phyloP scores from a whole-genome alignment of 441 rosid species.

The Populus hybrid region DNA sequence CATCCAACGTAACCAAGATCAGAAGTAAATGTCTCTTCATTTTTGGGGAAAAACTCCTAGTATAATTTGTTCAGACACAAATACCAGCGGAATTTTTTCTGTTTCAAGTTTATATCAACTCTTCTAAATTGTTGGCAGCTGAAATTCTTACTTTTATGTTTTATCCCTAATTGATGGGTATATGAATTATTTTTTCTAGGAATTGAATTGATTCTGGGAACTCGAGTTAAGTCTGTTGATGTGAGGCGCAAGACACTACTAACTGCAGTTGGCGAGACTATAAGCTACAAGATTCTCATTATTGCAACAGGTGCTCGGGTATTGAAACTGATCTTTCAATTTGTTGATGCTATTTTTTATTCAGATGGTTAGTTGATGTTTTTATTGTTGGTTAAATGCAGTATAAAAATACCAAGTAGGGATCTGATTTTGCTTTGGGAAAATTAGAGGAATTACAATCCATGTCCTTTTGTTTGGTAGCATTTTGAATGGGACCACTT shows the following conservation, averaged over 20 bases:
- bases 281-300: conserved; percentile 83
- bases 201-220: conserved; percentile 89
- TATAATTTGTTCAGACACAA: background rate
- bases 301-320: conserved; percentile 99
- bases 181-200: conserved; percentile 37
- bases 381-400: background rate
- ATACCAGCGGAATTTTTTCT: background rate
- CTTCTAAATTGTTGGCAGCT: conserved; percentile 1
- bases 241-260: conserved; percentile 81
- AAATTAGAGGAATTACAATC: background rate
- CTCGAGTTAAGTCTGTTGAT: conserved; percentile 88
- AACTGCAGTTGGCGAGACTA: conserved; percentile 91
- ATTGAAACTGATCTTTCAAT: conserved; percentile 41
- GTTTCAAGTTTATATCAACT: background rate
- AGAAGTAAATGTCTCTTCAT: conserved; percentile 1
- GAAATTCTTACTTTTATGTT: background rate
- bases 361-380: background rate
- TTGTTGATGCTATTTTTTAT: conserved; percentile 7
- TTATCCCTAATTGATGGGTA: background rate
- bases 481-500: conserved; percentile 1
- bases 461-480: background rate
- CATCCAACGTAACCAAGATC: background rate
- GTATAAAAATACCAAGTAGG: background rate
- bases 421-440: background rate
- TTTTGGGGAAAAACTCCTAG: background rate